phyloP scores from a whole-genome alignment of 2,329 filamentous ascomycete genomes.

The Sporothrix dimorphospora region DNA sequence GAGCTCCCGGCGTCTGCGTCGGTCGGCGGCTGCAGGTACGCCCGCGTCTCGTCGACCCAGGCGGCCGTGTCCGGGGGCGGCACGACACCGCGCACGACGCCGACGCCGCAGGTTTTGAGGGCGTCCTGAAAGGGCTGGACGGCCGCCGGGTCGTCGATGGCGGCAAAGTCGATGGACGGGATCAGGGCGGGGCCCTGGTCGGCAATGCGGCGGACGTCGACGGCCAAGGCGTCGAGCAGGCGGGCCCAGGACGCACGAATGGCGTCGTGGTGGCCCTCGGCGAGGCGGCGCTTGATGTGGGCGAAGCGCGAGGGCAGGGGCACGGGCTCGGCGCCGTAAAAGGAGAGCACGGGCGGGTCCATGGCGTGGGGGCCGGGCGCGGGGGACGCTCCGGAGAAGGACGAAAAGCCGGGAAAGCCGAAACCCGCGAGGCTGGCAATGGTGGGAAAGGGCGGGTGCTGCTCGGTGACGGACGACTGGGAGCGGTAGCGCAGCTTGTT shows the following conservation, averaged over 20 bases:
- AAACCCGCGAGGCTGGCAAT: neutral
- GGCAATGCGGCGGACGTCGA: conserved; percentile 48
- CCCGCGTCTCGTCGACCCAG: conserved; percentile 62
- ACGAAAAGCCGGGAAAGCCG: neutral
- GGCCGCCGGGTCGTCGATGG: conserved; percentile 52
- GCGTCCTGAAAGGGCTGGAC: conserved; percentile 59
- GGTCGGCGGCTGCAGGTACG: conserved; percentile 59
- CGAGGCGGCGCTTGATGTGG: conserved; percentile 58
- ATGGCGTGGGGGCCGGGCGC: conserved; percentile 38
- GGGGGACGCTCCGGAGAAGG: too few species aligned
- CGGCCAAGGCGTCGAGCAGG: conserved; percentile 54
- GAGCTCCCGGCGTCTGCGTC: too few species aligned
- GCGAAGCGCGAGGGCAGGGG: conserved; percentile 63
- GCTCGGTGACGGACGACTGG: neutral
- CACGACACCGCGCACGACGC: conserved; percentile 67
- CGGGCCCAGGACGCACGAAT: conserved; percentile 60
- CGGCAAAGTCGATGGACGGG: conserved; percentile 58
- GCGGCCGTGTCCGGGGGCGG: conserved; percentile 58
- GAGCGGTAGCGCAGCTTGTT: conserved; percentile 24
- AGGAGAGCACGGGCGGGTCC: conserved; percentile 57
- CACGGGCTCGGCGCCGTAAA: conserved; percentile 60
- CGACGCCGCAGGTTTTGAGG: conserved; percentile 65
- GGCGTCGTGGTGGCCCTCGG: conserved; percentile 57
- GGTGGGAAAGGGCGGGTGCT: neutral
- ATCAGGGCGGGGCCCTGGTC: conserved; percentile 56